Base-by-base conservation (phyloP, 2,329 filamentous ascomycete genomes). In the Colletotrichum australisinense region DNA sequence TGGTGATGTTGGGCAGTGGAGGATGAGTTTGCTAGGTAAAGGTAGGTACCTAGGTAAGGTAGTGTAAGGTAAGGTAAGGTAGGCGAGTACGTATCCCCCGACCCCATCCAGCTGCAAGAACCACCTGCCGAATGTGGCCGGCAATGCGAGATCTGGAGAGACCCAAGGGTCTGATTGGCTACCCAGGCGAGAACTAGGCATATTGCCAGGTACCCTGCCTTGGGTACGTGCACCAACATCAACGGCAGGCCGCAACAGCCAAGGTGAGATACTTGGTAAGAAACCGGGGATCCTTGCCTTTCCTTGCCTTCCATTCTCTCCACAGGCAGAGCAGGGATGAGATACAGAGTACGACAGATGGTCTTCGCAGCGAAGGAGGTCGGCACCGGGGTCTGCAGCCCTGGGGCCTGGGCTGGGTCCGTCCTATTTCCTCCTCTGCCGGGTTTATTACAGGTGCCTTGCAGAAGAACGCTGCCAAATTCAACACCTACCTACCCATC, bases 81-180 rank as follows among this genome's bases (percentile, higher is more conserved):
- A 12, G 32, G n/a, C 8, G 12, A 24, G n/a, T 38, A n/a, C 57
- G 57, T 26, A 22, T 19, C 19, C n/a, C 19, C 19, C 30, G 56
- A 46, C 35, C 22, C 22, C 35, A 16, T 16, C n/a, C 16, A 38
- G 24, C 24, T 53, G 56, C 26, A 42, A 58, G 38, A 67, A 55
- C 49, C 68, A 70, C 68, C 68, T 70, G 42, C 68, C 67, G 22
- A 67, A 67, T 49, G 35, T 35, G 63, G 63, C 32, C 26, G 63
- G 35, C 63, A 71, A 56, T 67, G 68, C 68, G 68, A 70, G 64
- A 56, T 49, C 38, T 26, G 53, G 30, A 12, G n/a, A 24, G 7
- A 26, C 5, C 7, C 16, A 26, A 55, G 52, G 22, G 57, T 24
- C 32, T 24, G 5, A 42, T 42, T 60, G 57, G 57, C 7, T 22